phyloP scores from a whole-genome alignment of 2,329 filamentous ascomycete genomes.

The Fusarium sp. region DNA sequence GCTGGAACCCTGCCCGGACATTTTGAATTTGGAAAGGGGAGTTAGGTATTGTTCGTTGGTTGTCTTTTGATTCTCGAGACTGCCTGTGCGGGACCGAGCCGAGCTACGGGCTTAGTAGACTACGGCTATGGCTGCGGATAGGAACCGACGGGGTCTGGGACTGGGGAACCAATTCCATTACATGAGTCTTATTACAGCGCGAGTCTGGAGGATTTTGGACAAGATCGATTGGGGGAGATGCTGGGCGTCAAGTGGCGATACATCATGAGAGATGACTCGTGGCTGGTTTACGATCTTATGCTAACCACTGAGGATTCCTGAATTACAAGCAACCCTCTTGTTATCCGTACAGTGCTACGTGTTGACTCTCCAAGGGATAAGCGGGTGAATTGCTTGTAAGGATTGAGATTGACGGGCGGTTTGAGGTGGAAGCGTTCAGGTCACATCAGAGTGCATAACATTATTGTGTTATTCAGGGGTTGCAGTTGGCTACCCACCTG shows the following conservation, averaged over 20 bases:
- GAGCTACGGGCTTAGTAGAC: conserved; percentile 3
- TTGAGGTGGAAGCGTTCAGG: conserved; percentile 9
- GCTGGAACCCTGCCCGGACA: conserved; percentile 15
- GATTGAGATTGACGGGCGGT: neutral
- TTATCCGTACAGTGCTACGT: neutral
- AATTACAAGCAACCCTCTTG: neutral
- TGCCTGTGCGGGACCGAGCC: conserved; percentile 3
- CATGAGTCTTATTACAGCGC: conserved; percentile 13
- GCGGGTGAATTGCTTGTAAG: neutral
- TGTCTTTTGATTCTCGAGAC: conserved; percentile 1
- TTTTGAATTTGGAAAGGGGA: conserved; percentile 9
- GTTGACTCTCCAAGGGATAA: conserved; percentile 17
- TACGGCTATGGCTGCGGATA: conserved; percentile 11
- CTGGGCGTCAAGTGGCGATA: conserved; percentile 18
- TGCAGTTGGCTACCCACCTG: conserved; percentile 3
- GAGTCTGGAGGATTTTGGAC: conserved; percentile 2
- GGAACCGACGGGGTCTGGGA: conserved; percentile 17
- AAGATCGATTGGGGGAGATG: conserved; percentile 18
- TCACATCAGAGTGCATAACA: conserved; percentile 16
- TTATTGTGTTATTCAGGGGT: conserved; percentile 27
- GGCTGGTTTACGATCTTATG: neutral
- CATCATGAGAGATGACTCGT: conserved; percentile 1
- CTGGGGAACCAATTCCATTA: conserved; percentile 29
- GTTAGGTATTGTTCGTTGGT: conserved; percentile 1
- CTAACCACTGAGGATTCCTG: neutral